Evolutionary conservation across 2,329 filamentous ascomycete species (phyloP).

Genomic region (Falciphora oryzae): DNA sequence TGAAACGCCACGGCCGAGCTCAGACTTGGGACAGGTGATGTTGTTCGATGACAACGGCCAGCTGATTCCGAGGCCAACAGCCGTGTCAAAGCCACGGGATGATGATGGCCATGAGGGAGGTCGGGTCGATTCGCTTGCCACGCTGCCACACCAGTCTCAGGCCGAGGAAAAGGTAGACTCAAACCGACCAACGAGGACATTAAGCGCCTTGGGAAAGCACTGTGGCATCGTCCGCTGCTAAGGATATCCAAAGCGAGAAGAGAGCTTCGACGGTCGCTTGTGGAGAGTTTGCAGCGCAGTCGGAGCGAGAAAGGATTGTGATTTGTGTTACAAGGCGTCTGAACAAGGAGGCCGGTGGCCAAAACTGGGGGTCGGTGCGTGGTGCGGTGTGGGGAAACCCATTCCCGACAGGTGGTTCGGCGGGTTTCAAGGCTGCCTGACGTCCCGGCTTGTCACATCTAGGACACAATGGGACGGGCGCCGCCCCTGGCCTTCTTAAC

Average conservation of each 20-base stretch:
- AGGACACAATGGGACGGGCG: slow-evolving; percentile 8
- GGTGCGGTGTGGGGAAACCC: too few relatives aligned
- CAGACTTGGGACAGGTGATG: not conserved
- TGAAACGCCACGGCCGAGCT: not conserved
- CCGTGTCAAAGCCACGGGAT: not conserved
- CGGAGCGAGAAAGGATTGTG: not conserved
- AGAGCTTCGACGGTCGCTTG: not conserved
- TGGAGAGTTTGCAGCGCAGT: not conserved
- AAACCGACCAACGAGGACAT: not conserved
- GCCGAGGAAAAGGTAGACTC: not conserved
- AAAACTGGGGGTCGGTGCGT: not conserved
- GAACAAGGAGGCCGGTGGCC: not conserved
- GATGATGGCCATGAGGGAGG: not conserved
- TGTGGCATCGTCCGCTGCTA: not conserved
- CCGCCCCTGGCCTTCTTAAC: slow-evolving; percentile 26
- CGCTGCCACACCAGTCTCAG: not conserved
- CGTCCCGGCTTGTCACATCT: slow-evolving; percentile 1
- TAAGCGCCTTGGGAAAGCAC: not conserved
- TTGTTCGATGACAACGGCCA: not conserved
- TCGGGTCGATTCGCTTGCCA: not conserved
- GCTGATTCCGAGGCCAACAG: not conserved
- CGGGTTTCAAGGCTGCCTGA: not conserved
- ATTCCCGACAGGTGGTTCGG: not conserved
- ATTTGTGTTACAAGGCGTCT: not conserved
- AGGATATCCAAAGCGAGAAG: slow-evolving; percentile 1